These are phyloP conservation scores for Diplogelasinospora grovesii DNA, from an alignment of 495 filamentous ascomycete genomes.

Conservation along the genomic window DNA sequence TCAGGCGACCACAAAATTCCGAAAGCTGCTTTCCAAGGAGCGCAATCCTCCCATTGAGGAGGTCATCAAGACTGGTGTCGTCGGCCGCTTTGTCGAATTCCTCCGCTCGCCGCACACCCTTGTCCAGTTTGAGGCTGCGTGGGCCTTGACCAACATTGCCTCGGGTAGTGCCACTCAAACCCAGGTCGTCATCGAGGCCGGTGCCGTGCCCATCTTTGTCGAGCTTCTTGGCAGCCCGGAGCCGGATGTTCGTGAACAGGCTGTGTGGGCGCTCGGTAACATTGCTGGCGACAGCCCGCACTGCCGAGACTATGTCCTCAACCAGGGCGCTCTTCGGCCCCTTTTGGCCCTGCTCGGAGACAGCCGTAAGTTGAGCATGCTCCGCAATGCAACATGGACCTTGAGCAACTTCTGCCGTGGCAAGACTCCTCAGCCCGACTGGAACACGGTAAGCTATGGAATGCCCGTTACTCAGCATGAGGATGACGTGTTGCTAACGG, in stretches of 20 bases:
- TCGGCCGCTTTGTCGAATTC: constrained; percentile 96
- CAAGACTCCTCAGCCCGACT: constrained; percentile 98
- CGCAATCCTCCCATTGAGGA: constrained; percentile 98
- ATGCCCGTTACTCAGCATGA: background rate
- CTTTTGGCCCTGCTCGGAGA: constrained; percentile 85
- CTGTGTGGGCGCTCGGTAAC: constrained; percentile 98
- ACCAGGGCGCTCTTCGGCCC: constrained; percentile 82
- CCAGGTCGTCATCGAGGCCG: constrained; percentile 97
- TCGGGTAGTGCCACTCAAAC: constrained; percentile 96
- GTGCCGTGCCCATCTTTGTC: constrained; percentile 97
- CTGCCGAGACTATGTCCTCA: constrained; percentile 92
- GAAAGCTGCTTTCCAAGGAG: constrained; percentile 96
- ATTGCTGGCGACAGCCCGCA: constrained; percentile 98
- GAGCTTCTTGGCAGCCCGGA: constrained; percentile 92
- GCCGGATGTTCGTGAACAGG: constrained; percentile 97
- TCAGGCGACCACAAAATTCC: constrained; percentile 97
- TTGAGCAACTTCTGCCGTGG: constrained; percentile 99
- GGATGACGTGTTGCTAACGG: constrained; percentile 18
- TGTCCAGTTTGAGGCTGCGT: constrained; percentile 98
- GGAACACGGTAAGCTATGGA: constrained; percentile 67
- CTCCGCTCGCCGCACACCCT: constrained; percentile 96
- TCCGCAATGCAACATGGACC: constrained; percentile 98
- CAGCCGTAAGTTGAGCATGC: constrained; percentile 98
- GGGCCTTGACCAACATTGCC: constrained; percentile 99
- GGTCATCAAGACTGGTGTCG: constrained; percentile 98